Percentiles rank a stretch among this genome's conserved stretches.
Evolutionary conservation across 2,329 filamentous ascomycete genomes (phyloP).

Genomic region (Arthrobotrys pseudoclavata): DNA sequence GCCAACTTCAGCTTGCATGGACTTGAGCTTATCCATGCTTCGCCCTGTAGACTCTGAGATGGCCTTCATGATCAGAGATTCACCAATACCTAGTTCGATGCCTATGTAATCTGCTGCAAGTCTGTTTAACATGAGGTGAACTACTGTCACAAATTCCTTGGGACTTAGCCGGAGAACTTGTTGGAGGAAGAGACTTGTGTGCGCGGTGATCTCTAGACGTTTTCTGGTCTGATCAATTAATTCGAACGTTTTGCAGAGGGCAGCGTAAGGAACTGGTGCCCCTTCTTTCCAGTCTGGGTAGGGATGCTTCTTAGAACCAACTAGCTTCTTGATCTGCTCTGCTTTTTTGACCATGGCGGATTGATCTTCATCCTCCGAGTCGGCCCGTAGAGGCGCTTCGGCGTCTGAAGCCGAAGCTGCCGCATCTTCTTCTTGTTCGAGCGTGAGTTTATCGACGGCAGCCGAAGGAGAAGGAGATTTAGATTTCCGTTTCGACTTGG

Average conservation of each 20-base stretch:
- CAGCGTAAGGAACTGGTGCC: constrained; percentile 91
- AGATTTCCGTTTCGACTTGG: constrained; percentile 64
- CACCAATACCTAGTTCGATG: constrained; percentile 97
- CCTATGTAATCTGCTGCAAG: constrained; percentile 96
- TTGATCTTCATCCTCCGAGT: constrained; percentile 70
- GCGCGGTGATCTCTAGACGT: constrained; percentile 85
- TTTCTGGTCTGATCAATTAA: constrained; percentile 96
- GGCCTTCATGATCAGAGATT: constrained; percentile 98
- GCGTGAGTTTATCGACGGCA: constrained; percentile 64
- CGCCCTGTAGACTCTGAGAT: constrained; percentile 95
- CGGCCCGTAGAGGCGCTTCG: constrained; percentile 67
- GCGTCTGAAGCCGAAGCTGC: constrained; percentile 67
- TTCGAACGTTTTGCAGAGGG: constrained; percentile 93
- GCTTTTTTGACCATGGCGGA: constrained; percentile 76
- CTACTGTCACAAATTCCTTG: constrained; percentile 85
- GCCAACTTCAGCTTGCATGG: constrained; percentile 95
- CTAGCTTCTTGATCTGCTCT: constrained; percentile 82
- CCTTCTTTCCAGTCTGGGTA: constrained; percentile 96
- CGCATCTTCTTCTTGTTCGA: constrained; percentile 67
- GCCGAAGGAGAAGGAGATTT: constrained; percentile 60
- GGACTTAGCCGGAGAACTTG: constrained; percentile 95
- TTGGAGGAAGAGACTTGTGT: constrained; percentile 89
- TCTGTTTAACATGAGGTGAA: constrained; percentile 98
- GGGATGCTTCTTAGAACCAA: constrained; percentile 85
- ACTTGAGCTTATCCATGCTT: constrained; percentile 88